phyloP scores from a whole-genome alignment of 257 asterid genomes.

The Solanum sejunctum region DNA sequence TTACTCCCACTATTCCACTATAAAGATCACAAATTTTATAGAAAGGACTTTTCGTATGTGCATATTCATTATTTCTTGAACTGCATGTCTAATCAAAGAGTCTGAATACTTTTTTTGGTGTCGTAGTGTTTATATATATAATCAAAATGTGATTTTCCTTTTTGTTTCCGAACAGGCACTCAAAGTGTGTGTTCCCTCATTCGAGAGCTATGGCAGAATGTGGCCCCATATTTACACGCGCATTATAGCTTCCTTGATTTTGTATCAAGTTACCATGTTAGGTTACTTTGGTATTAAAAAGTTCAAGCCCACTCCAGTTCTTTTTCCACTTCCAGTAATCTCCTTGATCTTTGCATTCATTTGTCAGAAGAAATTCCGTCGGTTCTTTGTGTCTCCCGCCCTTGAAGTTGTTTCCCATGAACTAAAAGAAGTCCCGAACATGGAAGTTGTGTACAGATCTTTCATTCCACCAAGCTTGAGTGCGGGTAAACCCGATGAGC shows the following conservation, averaged over 20 bases:
- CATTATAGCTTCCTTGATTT: slow-evolving; percentile 42
- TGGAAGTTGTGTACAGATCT: slow-evolving; percentile 56
- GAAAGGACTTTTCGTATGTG: neutral
- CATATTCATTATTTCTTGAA: neutral
- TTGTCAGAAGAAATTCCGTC: slow-evolving; percentile 48
- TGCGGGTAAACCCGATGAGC: slow-evolving; percentile 50
- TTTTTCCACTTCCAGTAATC: slow-evolving; percentile 46
- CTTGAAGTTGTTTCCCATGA: slow-evolving; percentile 59
- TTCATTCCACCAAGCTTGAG: slow-evolving; percentile 60
- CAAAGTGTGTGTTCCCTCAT: slow-evolving; percentile 71
- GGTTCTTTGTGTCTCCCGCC: slow-evolving; percentile 47
- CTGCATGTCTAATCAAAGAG: neutral
- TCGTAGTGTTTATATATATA: neutral
- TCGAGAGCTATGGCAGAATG: slow-evolving; percentile 72
- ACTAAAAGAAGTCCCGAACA: slow-evolving; percentile 53
- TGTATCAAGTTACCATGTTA: slow-evolving; percentile 67
- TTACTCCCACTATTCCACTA: neutral
- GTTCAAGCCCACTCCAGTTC: slow-evolving; percentile 32
- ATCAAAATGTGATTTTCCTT: neutral
- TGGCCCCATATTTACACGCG: slow-evolving; percentile 89
- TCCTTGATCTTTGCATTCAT: slow-evolving; percentile 33
- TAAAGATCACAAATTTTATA: neutral
- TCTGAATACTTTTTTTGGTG: neutral
- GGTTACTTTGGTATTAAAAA: slow-evolving; percentile 48
- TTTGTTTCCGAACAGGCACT: slow-evolving; percentile 35